Evolutionary conservation across 2,329 filamentous ascomycete genomes (phyloP).

Genomic region (Aspergillus latus): DNA sequence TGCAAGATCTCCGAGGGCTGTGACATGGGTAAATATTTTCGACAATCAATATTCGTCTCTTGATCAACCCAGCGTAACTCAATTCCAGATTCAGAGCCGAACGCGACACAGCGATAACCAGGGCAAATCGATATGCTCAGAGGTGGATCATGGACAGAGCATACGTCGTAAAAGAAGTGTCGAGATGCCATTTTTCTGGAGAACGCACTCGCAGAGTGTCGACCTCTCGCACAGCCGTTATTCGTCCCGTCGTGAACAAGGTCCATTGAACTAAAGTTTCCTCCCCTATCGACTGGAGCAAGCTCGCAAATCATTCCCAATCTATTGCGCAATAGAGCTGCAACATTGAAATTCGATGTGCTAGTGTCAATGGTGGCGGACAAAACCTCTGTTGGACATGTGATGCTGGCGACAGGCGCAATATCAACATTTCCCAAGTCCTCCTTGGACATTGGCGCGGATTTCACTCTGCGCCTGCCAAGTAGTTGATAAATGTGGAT

Average conservation of each 20-base stretch:
- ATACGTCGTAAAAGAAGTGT: constrained; percentile 54
- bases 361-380: constrained; percentile 64
- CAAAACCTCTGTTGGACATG: constrained; percentile 58
- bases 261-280: neutral
- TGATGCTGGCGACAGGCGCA: constrained; percentile 52
- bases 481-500: constrained; percentile 58
- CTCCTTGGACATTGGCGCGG: constrained; percentile 23
- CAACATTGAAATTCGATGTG: constrained; percentile 55
- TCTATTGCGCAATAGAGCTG: constrained; percentile 60
- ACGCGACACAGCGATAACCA: constrained; percentile 64
- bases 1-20: constrained; percentile 49
- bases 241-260: neutral
- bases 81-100: constrained; percentile 62
- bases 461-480: constrained; percentile 16
- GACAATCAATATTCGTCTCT: constrained; percentile 40
- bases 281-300: neutral
- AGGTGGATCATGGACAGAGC: constrained; percentile 62
- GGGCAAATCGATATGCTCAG: constrained; percentile 66
- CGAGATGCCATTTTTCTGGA: constrained; percentile 36
- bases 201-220: constrained; percentile 24
- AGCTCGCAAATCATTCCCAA: constrained; percentile 63
- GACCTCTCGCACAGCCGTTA: neutral
- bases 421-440: constrained; percentile 34
- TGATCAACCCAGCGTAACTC: constrained; percentile 63
- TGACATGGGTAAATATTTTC: constrained; percentile 42